Percentiles rank a stretch among this genome's conserved stretches.
Evolutionary conservation across 2,329 filamentous ascomycete genomes (phyloP).

Genomic region (Verticillium isaacii): DNA sequence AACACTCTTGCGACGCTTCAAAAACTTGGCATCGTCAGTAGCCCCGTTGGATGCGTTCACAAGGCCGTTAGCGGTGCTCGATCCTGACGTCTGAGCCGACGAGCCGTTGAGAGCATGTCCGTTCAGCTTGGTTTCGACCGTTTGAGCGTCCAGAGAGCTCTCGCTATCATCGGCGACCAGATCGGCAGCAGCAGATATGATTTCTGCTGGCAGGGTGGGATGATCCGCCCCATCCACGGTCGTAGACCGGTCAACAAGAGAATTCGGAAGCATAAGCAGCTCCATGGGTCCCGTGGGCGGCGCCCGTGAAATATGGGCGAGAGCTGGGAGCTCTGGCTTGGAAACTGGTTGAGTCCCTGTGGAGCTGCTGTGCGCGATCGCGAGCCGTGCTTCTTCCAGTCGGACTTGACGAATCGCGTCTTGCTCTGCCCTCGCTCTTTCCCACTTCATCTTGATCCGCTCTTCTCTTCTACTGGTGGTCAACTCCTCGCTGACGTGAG

Average conservation of each 20-base stretch:
- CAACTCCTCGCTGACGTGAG: conserved; percentile 73
- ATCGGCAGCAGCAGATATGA: neutral
- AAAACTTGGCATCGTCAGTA: conserved; percentile 11
- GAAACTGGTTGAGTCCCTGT: neutral
- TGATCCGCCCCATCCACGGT: neutral
- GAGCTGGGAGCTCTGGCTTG: neutral
- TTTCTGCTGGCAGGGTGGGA: neutral
- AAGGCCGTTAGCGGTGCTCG: neutral
- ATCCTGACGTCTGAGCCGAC: neutral
- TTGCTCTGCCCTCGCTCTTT: conserved; percentile 81
- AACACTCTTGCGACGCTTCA: conserved; percentile 57
- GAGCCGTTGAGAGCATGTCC: neutral
- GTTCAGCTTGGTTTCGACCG: neutral
- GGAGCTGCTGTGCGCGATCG: neutral
- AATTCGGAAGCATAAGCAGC: conserved; percentile 54
- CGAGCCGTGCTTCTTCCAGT: conserved; percentile 35
- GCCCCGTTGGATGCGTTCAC: conserved; percentile 1
- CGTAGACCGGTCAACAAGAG: conserved; percentile 14
- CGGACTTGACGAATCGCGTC: conserved; percentile 73
- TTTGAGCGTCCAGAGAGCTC: neutral
- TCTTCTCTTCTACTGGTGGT: conserved; percentile 76
- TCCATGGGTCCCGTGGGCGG: conserved; percentile 35
- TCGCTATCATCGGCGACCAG: neutral
- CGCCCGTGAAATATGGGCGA: neutral
- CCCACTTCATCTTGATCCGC: conserved; percentile 80